These are phyloP conservation scores for Oryza nivara DNA, from an alignment of 176 grass and related monocot species.

Conservation along the genomic window DNA sequence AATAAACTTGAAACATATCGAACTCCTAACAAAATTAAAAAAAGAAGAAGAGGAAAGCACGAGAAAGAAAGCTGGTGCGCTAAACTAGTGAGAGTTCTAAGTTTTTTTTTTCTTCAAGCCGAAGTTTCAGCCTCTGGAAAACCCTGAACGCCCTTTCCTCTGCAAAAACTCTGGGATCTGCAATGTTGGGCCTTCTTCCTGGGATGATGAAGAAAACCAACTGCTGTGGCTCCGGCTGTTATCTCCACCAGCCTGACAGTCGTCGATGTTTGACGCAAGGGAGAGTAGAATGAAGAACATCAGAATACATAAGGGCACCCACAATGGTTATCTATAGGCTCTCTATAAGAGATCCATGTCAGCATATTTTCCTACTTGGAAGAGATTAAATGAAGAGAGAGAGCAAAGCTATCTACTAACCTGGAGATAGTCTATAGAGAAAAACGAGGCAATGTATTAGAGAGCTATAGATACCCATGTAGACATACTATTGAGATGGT, in stretches of 20 bases:
- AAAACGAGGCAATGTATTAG: too few species aligned
- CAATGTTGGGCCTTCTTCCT: conserved; percentile 59
- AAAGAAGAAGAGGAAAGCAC: background rate
- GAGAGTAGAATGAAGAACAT: background rate
- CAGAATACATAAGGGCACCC: too few species aligned
- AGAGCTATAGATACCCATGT: too few species aligned
- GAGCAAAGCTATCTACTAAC: too few species aligned
- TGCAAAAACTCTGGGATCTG: conserved; percentile 81
- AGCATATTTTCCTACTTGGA: too few species aligned
- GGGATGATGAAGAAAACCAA: conserved; percentile 45
- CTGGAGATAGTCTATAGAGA: too few species aligned
- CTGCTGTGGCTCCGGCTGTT: conserved; percentile 31
- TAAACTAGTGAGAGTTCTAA: background rate
- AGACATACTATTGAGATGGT: too few species aligned
- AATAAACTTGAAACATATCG: background rate
- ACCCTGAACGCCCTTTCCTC: conserved; percentile 67
- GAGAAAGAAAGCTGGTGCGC: background rate
- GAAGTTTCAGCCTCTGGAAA: conserved; percentile 39
- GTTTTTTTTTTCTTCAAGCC: background rate
- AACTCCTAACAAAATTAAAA: background rate
- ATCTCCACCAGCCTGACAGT: conserved; percentile 47
- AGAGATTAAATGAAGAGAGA: too few species aligned
- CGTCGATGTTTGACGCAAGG: background rate
- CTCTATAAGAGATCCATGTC: too few species aligned
- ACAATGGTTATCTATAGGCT: too few species aligned